Conservation (phyloP, 2,329 filamentous ascomycete genomes). For the Fusarium sp. region DNA sequence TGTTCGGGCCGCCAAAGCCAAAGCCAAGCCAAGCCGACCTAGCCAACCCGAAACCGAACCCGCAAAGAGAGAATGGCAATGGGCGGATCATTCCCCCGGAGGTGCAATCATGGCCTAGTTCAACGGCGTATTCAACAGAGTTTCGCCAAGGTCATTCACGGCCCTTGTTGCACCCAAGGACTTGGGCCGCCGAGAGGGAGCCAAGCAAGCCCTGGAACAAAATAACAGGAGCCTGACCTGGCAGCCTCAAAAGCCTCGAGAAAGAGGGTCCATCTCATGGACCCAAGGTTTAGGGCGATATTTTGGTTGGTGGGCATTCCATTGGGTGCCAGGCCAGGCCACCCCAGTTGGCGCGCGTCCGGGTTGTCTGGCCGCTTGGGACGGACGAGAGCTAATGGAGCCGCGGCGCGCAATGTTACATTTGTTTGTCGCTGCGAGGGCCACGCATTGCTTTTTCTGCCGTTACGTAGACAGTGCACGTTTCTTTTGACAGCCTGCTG, state of each 20-base stretch:
- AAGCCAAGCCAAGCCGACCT: neutral
- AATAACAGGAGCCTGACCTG: neutral
- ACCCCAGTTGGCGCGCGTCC: slow-evolving; percentile 3
- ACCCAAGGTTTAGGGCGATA: slow-evolving; percentile 7
- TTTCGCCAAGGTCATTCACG: slow-evolving; percentile 3
- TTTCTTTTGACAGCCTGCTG: neutral
- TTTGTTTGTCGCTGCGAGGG: neutral
- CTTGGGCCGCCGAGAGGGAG: neutral
- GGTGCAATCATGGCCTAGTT: slow-evolving; percentile 30
- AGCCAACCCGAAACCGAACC: too few species aligned
- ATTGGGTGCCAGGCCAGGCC: slow-evolving; percentile 2
- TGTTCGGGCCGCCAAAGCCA: neutral
- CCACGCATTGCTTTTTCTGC: slow-evolving; percentile 4
- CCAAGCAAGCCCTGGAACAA: neutral
- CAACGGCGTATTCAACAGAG: slow-evolving; percentile 15
- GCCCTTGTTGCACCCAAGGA: slow-evolving; percentile 7
- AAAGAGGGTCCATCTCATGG: neutral
- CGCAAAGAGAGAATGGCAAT: too few species aligned
- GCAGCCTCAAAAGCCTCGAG: neutral
- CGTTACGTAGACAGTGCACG: neutral
- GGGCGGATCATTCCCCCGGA: slow-evolving; percentile 7
- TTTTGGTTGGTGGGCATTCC: slow-evolving; percentile 4
- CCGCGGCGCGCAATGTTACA: neutral
- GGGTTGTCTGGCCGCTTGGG: neutral
- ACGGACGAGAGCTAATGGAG: slow-evolving; percentile 1